phyloP scores from a whole-genome alignment of 352 stramenopile genomes.

The Thalassiosira hispida region DNA sequence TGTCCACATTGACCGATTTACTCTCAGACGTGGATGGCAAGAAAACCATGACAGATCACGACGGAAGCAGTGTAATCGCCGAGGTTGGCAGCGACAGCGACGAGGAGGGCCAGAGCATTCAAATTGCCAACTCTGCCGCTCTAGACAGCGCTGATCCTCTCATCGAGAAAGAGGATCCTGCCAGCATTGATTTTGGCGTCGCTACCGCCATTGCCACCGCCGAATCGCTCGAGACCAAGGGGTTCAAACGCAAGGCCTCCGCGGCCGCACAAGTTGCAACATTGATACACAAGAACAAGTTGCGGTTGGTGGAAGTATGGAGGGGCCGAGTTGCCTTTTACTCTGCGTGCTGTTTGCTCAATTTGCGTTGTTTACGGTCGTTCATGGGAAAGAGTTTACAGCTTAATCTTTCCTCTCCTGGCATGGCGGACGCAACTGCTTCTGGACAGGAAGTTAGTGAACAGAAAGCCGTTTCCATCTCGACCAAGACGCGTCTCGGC shows the following conservation, averaged over 20 bases:
- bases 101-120: conserved; percentile 28
- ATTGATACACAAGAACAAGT: conserved; percentile 50
- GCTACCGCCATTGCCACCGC: background rate
- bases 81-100: conserved; percentile 2
- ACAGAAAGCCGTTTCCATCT: conserved; percentile 34
- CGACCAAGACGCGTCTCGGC: conserved; percentile 39
- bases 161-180: conserved; percentile 54
- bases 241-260: conserved; percentile 79
- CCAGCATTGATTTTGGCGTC: conserved; percentile 6
- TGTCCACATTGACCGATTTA: conserved; percentile 38
- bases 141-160: conserved; percentile 38
- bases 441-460: conserved; percentile 10
- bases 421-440: conserved; percentile 3
- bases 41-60: conserved; percentile 10
- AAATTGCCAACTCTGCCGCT: conserved; percentile 45
- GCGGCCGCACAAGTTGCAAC: conserved; percentile 74
- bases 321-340: conserved; percentile 70
- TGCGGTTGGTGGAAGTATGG: conserved; percentile 65
- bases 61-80: conserved; percentile 8
- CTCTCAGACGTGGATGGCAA: conserved; percentile 19
- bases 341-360: conserved; percentile 58
- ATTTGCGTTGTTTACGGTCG: conserved; percentile 62
- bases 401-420: conserved; percentile 18
- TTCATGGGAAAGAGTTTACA: conserved; percentile 57
- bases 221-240: conserved; percentile 79